These are phyloP conservation scores for Pseudopyricularia javanii DNA, from an alignment of 2,329 filamentous ascomycete species.

Conservation along the genomic window DNA sequence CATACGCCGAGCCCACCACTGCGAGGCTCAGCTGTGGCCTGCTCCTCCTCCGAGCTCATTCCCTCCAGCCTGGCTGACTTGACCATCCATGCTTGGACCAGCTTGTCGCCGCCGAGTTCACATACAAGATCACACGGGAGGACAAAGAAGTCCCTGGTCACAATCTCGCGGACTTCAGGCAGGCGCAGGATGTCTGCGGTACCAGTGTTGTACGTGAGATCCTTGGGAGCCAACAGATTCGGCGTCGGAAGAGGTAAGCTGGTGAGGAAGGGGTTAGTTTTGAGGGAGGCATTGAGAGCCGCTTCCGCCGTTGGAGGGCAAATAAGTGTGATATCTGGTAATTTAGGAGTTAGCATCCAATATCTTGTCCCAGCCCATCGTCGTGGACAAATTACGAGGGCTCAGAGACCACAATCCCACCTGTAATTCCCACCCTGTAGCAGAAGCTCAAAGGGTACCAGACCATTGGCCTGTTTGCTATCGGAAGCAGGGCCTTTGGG, in stretches of 20 bases:
- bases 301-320: constrained; percentile 52
- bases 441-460: constrained; percentile 85
- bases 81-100: constrained; percentile 89
- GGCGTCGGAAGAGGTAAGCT: constrained; percentile 60
- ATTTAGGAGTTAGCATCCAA: background rate
- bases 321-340: constrained; percentile 47
- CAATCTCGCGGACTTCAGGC: constrained; percentile 64
- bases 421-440: constrained; percentile 66
- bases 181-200: constrained; percentile 82
- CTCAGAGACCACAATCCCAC: constrained; percentile 33
- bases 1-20: constrained; percentile 80
- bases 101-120: constrained; percentile 69
- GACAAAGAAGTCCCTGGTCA: constrained; percentile 79
- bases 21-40: constrained; percentile 15
- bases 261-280: constrained; percentile 68
- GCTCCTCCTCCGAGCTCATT: background rate
- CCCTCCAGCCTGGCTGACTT: constrained; percentile 38
- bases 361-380: background rate
- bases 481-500: constrained; percentile 70
- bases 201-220: constrained; percentile 70
- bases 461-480: constrained; percentile 79
- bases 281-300: constrained; percentile 58
- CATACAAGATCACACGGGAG: constrained; percentile 90
- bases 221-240: constrained; percentile 63
- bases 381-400: background rate